Conservation (phyloP, 2,329 filamentous ascomycete species). For the Aspergillus ochraceoroseus region DNA sequence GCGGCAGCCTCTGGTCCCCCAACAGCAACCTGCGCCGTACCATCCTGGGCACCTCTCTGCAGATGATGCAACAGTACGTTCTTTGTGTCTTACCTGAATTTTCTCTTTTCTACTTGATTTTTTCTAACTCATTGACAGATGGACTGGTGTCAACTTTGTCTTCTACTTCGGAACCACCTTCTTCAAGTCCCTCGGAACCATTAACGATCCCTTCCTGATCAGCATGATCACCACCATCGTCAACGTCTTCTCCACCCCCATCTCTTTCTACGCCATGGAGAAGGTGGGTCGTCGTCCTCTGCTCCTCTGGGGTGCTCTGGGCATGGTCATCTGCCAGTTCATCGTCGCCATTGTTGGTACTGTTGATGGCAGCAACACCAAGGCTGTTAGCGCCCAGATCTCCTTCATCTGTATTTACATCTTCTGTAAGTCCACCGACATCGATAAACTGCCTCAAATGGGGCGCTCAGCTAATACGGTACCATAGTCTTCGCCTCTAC, state of each 20-base stretch:
- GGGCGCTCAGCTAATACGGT: not conserved
- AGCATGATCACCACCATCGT: constrained; percentile 80
- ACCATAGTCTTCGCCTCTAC: constrained; percentile 83
- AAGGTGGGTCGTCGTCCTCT: constrained; percentile 73
- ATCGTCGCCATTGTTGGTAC: constrained; percentile 73
- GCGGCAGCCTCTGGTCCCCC: constrained; percentile 50
- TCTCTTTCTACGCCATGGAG: constrained; percentile 86
- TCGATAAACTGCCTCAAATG: too few relatives aligned
- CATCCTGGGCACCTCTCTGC: constrained; percentile 65
- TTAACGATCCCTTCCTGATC: constrained; percentile 74
- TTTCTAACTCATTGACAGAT: constrained; percentile 15
- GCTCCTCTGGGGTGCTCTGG: constrained; percentile 70
- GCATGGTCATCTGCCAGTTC: constrained; percentile 85
- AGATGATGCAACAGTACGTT: constrained; percentile 68
- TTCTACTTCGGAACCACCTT: constrained; percentile 84
- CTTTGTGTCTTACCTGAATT: constrained; percentile 29
- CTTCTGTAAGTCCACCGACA: constrained; percentile 36
- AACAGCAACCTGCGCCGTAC: constrained; percentile 60
- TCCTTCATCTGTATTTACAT: constrained; percentile 89
- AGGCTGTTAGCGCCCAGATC: constrained; percentile 61
- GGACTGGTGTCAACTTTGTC: constrained; percentile 89
- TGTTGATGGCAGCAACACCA: constrained; percentile 48
- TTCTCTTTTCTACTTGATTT: not conserved
- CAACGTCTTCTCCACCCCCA: constrained; percentile 77
- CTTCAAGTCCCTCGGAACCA: constrained; percentile 70